These are phyloP conservation scores for Fusarium acutatum DNA, from an alignment of 2,329 filamentous ascomycete species.

Conservation along the genomic window DNA sequence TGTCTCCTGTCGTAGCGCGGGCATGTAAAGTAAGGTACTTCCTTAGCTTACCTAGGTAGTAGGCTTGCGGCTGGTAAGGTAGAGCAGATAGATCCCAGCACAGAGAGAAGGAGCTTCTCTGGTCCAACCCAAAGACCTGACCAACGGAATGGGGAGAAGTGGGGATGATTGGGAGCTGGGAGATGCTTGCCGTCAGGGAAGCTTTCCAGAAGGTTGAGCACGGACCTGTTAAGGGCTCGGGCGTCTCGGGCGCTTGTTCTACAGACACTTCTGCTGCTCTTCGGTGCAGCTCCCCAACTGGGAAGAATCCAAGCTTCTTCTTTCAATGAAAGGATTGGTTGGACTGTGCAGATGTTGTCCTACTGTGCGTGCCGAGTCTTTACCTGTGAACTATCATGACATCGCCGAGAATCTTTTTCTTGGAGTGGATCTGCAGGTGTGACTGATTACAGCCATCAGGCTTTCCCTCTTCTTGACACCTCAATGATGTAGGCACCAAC, in stretches of 20 bases:
- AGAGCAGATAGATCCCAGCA: conserved; percentile 4
- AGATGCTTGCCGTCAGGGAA: conserved; percentile 39
- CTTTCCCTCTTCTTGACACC: background rate
- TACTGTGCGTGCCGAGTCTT: background rate
- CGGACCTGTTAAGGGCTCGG: conserved; percentile 19
- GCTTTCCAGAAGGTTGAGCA: conserved; percentile 44
- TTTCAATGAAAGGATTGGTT: background rate
- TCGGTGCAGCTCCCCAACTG: conserved; percentile 43
- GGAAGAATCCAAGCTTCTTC: conserved; percentile 9
- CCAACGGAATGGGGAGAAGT: conserved; percentile 37
- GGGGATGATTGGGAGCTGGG: conserved; percentile 22
- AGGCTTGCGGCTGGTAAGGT: background rate
- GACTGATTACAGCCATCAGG: background rate
- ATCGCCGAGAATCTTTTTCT: background rate
- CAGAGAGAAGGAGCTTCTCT: conserved; percentile 22
- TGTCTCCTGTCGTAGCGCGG: background rate
- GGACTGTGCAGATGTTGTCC: conserved; percentile 1
- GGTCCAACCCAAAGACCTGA: conserved; percentile 1
- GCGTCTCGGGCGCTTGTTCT: conserved; percentile 38
- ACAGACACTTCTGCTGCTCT: conserved; percentile 38
- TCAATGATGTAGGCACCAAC: background rate
- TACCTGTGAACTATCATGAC: background rate
- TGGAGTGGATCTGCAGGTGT: conserved; percentile 5
- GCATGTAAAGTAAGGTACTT: background rate
- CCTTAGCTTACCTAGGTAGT: background rate